Percentiles rank a stretch among this genome's conserved stretches.
Evolutionary conservation across 1,284 basidiomycete species (phyloP).

Genomic region (Puccinia horiana): DNA sequence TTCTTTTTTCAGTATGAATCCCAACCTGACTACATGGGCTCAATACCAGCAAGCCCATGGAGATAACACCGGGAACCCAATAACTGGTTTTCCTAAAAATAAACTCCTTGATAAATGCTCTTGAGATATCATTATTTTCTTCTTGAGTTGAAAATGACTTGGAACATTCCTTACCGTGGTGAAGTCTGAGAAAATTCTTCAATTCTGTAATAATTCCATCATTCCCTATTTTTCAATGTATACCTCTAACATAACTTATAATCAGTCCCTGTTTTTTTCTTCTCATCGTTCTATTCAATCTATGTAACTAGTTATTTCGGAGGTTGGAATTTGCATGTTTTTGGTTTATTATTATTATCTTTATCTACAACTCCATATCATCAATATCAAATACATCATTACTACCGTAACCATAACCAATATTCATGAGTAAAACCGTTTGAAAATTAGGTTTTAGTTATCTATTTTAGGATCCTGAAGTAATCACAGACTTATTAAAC

Average conservation of each 20-base stretch:
- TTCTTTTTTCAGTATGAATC: constrained; percentile 56
- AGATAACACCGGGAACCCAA: constrained; percentile 31
- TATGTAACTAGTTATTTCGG: no score
- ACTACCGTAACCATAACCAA: no score
- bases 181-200: neutral
- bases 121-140: no score
- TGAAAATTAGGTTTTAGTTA: no score
- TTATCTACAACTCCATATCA: no score
- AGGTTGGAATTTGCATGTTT: no score
- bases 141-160: neutral
- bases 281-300: no score
- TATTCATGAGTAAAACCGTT: no score
- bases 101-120: constrained; percentile 45
- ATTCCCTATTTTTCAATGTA: neutral
- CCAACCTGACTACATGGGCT: constrained; percentile 61
- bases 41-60: constrained; percentile 42
- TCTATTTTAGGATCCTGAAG: no score
- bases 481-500: no score
- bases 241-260: neutral
- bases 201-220: neutral
- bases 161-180: neutral
- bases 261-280: neutral
- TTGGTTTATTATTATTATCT: no score
- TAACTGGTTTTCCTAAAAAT: constrained; percentile 48
- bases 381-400: no score